Evolutionary conservation across 1,284 basidiomycete species (phyloP).

Genomic region (Marasmius sp.): DNA sequence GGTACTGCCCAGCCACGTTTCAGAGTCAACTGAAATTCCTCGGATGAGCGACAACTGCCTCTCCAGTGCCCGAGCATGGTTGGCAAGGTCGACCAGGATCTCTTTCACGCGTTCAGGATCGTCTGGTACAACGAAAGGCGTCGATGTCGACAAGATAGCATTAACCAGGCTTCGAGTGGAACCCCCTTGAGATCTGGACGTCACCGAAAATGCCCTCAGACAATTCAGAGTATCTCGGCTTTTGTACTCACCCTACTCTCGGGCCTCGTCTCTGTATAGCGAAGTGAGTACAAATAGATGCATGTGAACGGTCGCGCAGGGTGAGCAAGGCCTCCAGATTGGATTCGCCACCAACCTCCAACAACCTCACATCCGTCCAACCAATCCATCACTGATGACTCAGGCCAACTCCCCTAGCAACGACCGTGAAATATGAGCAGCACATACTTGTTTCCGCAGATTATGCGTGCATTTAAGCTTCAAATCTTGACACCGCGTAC

Average conservation of each 20-base stretch:
- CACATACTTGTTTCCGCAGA: background rate
- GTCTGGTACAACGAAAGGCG: slow-evolving; percentile 2
- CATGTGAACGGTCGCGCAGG: too few relatives aligned
- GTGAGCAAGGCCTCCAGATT: too few relatives aligned
- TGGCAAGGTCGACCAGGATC: slow-evolving; percentile 5
- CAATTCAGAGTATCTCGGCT: background rate
- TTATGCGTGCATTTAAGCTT: background rate
- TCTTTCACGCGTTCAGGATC: slow-evolving; percentile 1
- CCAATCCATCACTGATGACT: too few relatives aligned
- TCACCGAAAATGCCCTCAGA: background rate
- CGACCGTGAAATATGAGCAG: background rate
- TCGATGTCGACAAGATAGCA: slow-evolving; percentile 5
- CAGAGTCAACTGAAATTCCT: background rate
- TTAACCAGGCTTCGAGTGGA: background rate
- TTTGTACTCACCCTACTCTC: background rate
- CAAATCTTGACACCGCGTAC: background rate
- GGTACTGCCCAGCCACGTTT: background rate
- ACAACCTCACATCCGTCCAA: too few relatives aligned
- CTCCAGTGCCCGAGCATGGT: background rate
- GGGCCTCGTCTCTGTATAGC: too few relatives aligned
- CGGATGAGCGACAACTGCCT: background rate
- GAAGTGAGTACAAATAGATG: too few relatives aligned
- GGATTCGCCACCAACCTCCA: too few relatives aligned
- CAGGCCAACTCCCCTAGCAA: background rate
- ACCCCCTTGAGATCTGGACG: background rate